Evolutionary conservation across 179 eudicot genomes (phyloP), one percentile per base, ranked within the genome.

Genomic region (Beta macrorhiza): DNA sequence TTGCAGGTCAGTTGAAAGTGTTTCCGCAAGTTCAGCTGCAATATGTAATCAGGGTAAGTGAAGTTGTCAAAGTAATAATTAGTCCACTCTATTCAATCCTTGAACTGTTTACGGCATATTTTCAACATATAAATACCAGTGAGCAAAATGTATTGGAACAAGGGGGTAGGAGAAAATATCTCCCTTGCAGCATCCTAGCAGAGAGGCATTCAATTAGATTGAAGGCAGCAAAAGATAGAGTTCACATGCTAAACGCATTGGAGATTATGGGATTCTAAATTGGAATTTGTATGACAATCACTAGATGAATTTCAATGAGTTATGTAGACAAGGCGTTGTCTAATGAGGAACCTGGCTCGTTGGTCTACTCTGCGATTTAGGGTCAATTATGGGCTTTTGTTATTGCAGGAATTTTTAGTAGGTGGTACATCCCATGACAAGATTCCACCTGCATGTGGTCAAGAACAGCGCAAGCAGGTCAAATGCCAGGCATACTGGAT

Each of bases 11-110:
- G 88, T 80, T 80, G 98, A 90, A 78, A 95, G 93, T 91, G 87
- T 90, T 75, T 91, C 94, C 14, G 98, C 90, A 87, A 95, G 99
- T 81, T 95, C 99, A 82, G 79, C 99, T 95, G 96, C 89, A 84
- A 74, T 75, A 37, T 78, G 68, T 59, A 68, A n/a, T 19, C 82
- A 82, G n/a, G 55, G 47, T n/a, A 67, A 61, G 65, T 64, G 59
- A 85, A 82, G 51, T 59, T 67, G 59, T 58, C n/a, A 32, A 70
- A 42, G 22, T 11, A 62, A 63, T 13, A n/a, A 63, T 29, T 52
- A 14, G 12, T 25, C 62, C 0, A 1, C 45, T 22, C 45, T 10
- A 72, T 42, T 16, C 74, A n/a, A 15, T 32, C 72, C 42, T 14
- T 37, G 25, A 37, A 64, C 47, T 63, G 42, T 17, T 22, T 20